Conservation (phyloP, 2,329 filamentous ascomycete species). For the Biscogniauxia sp. region DNA sequence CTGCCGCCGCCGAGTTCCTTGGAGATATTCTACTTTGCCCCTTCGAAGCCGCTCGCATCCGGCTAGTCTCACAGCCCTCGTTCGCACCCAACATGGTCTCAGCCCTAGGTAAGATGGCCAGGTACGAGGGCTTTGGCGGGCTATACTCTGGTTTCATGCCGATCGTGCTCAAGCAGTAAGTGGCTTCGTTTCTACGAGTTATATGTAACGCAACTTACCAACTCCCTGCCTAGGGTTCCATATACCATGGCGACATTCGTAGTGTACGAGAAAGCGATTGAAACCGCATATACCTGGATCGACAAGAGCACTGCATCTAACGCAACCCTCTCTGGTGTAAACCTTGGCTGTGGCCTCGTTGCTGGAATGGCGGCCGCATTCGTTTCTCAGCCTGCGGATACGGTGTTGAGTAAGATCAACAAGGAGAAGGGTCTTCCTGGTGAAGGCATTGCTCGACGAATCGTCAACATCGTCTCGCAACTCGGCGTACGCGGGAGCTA, state of each 20-base stretch:
- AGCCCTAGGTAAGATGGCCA: constrained; percentile 21
- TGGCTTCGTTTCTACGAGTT: not conserved
- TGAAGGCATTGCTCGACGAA: constrained; percentile 21
- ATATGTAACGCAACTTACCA: not conserved
- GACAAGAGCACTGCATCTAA: constrained; percentile 23
- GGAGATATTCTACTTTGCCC: constrained; percentile 27
- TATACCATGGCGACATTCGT: constrained; percentile 29
- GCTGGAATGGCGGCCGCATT: constrained; percentile 28
- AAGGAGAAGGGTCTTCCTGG: constrained; percentile 23
- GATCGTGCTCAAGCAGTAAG: constrained; percentile 28
- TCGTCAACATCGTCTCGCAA: constrained; percentile 25
- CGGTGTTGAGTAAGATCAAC: constrained; percentile 29
- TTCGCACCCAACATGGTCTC: constrained; percentile 21
- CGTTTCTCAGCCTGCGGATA: constrained; percentile 29
- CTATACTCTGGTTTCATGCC: constrained; percentile 27
- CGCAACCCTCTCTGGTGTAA: constrained; percentile 19
- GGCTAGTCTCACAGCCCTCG: constrained; percentile 25
- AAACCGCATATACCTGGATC: constrained; percentile 20
- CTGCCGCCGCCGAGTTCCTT: constrained; percentile 25
- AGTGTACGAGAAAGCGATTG: constrained; percentile 25
- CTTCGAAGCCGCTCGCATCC: constrained; percentile 27
- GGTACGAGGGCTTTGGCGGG: constrained; percentile 23
- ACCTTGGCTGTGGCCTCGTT: constrained; percentile 25
- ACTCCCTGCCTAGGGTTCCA: constrained; percentile 19
- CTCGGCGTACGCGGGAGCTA: constrained; percentile 27